These are phyloP conservation scores for Lathyrus tuberosus DNA, from an alignment of 306 rosid species.

Conservation along the genomic window DNA sequence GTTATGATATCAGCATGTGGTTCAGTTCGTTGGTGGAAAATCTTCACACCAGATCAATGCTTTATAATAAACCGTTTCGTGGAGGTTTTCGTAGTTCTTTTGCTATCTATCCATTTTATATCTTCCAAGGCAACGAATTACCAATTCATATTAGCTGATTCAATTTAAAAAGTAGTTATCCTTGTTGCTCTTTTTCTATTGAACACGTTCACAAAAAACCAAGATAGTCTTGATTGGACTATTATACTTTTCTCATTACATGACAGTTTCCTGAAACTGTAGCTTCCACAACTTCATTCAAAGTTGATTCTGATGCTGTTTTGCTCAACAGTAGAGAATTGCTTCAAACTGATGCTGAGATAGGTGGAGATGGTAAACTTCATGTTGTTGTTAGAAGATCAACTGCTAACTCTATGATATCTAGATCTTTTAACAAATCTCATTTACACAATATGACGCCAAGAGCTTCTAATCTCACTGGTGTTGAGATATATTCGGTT, in stretches of 20 bases:
- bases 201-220: slow-evolving; percentile 52
- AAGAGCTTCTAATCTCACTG: too few species aligned
- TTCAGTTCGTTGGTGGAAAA: too few species aligned
- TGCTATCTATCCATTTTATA: slow-evolving; percentile 83
- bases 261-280: slow-evolving; percentile 89
- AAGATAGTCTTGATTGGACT: slow-evolving; percentile 72
- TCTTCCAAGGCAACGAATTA: slow-evolving; percentile 80
- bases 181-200: slow-evolving; percentile 66
- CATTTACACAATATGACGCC: slow-evolving; percentile 74
- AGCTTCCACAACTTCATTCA: slow-evolving; percentile 72
- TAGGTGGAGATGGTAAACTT: slow-evolving; percentile 84
- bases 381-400: too few species aligned
- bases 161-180: slow-evolving; percentile 70
- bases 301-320: slow-evolving; percentile 76
- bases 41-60: too few species aligned
- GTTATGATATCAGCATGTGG: too few species aligned
- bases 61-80: too few species aligned
- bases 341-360: slow-evolving; percentile 70
- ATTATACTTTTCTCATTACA: slow-evolving; percentile 76
- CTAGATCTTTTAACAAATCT: slow-evolving; percentile 71
- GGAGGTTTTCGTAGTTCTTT: slow-evolving; percentile 78
- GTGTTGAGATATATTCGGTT: too few species aligned
- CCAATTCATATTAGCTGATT: slow-evolving; percentile 86
- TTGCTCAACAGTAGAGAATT: slow-evolving; percentile 77
- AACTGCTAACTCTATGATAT: slow-evolving; percentile 64